Base-by-base conservation (phyloP, 176 grass and related monocot species). In the Thinopyrum elongatum region DNA sequence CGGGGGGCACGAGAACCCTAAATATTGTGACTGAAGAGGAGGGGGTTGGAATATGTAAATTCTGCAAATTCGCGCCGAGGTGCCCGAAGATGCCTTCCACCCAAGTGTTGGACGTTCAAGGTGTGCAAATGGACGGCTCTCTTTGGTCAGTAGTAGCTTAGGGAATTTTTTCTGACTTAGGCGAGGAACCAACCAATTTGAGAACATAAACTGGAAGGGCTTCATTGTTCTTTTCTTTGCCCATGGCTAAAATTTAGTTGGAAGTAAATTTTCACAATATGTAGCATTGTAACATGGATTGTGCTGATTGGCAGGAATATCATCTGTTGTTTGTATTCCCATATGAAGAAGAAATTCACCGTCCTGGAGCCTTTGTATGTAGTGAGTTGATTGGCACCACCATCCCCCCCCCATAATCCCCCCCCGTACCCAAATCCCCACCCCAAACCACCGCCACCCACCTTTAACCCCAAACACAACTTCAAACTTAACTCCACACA, bases 41-140 rank as follows among this genome's bases (percentile, higher is more conserved):
- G 67, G 89, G 39, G 30, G n/a, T n/a, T 95, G 88, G 95, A 94
- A 95, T n/a, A 79, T 95, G 95, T 34, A 27, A 65, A 35, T 55
- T 87, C 70, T 98, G 95, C 84, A 85, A 86, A 62, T 98, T 95
- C 53, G 80, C 14, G 31, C n/a, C 86, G 8, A 74, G 49, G 23
- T 98, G 95, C 72, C 89, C 91, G 4, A 78, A 74, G 75, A 80
- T 65, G 55, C 68, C 87, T 83, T 87, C 76, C 27, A 28, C 19
- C 51, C 72, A 46, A 80, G 8, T 78, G 39, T n/a, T 69, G n/a
- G 61, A 86, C 17, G 67, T 38, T 58, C 42, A 44, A 82, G 21
- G 22, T 67, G n/a, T 77, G 80, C 76, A 80, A 14, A 4, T 44
- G 23, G 65, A 39, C 21, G 44, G 3, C 33, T 44, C 25, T 55